Percentiles rank a stretch among this genome's conserved stretches.
phyloP scores from a whole-genome alignment of 2,329 filamentous ascomycete genomes.

The Scedosporium boydii region DNA sequence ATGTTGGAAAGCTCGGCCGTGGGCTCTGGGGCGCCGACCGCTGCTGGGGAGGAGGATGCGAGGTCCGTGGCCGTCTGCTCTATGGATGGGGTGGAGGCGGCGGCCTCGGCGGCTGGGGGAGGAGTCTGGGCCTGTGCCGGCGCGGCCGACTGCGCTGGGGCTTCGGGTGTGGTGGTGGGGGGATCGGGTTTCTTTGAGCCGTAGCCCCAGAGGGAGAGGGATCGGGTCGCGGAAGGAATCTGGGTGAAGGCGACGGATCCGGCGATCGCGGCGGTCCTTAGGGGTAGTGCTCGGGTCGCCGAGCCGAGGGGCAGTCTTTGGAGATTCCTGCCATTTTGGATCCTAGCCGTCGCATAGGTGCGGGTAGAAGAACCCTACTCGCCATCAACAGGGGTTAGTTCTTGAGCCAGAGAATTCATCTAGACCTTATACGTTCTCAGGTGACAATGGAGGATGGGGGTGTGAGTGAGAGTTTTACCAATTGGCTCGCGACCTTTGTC shows the following conservation, averaged over 20 bases:
- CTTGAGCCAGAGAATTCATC: neutral
- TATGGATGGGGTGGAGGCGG: slow-evolving; percentile 9
- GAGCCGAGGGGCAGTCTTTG: neutral
- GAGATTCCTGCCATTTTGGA: neutral
- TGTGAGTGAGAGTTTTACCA: slow-evolving; percentile 14
- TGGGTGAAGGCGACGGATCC: slow-evolving; percentile 3
- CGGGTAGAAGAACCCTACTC: neutral
- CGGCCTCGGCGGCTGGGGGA: slow-evolving; percentile 9
- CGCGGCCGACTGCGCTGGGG: neutral
- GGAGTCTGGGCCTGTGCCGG: slow-evolving; percentile 5
- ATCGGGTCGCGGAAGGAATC: slow-evolving; percentile 8
- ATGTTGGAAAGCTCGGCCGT: slow-evolving; percentile 10
- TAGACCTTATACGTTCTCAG: neutral
- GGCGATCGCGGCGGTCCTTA: slow-evolving; percentile 1
- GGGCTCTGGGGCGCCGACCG: slow-evolving; percentile 13
- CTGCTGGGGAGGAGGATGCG: slow-evolving; percentile 8
- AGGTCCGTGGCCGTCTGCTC: slow-evolving; percentile 10
- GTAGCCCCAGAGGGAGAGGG: slow-evolving; percentile 9
- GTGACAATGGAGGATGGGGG: neutral
- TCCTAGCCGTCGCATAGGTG: slow-evolving; percentile 6
- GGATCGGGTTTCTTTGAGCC: slow-evolving; percentile 8
- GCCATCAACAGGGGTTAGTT: neutral
- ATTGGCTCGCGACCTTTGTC: slow-evolving; percentile 19
- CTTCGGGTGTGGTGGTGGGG: neutral
- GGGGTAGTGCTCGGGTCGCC: slow-evolving; percentile 4